These are phyloP conservation scores for Rhodomyrtus tomentosa DNA, from an alignment of 345 rosid genomes.

Conservation along the genomic window DNA sequence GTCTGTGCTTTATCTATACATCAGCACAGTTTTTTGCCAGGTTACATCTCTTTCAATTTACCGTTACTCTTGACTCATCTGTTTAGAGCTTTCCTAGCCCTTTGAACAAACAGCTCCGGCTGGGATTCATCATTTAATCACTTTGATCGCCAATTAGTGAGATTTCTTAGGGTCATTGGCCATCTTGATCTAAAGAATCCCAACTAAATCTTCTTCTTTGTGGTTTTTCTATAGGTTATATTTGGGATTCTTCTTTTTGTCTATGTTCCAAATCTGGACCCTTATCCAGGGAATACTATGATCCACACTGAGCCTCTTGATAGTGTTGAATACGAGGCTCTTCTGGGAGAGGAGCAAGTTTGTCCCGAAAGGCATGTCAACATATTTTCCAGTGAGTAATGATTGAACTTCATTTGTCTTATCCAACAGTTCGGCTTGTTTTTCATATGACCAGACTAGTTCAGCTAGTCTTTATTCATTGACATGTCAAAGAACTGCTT, in stretches of 20 bases:
- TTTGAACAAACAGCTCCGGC: neutral
- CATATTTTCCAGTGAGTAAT: constrained; percentile 64
- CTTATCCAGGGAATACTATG: constrained; percentile 53
- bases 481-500: neutral
- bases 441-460: neutral
- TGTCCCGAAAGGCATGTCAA: constrained; percentile 73
- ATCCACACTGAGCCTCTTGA: constrained; percentile 33
- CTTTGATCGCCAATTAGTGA: neutral
- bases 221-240: constrained; percentile 38
- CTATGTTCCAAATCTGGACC: constrained; percentile 57
- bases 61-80: neutral
- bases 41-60: constrained; percentile 11
- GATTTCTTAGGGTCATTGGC: neutral
- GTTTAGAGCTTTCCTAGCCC: neutral
- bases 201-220: neutral
- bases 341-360: constrained; percentile 56
- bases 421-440: neutral
- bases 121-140: neutral
- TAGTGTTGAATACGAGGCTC: constrained; percentile 60
- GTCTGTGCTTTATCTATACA: constrained; percentile 35
- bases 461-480: neutral
- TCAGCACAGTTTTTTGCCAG: constrained; percentile 60
- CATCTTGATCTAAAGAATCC: neutral
- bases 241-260: constrained; percentile 67
- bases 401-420: neutral